These are phyloP conservation scores for Pseudisothecium myosuroides DNA, from an alignment of 225 moss, liverwort and hornwort genomes.

Conservation along the genomic window DNA sequence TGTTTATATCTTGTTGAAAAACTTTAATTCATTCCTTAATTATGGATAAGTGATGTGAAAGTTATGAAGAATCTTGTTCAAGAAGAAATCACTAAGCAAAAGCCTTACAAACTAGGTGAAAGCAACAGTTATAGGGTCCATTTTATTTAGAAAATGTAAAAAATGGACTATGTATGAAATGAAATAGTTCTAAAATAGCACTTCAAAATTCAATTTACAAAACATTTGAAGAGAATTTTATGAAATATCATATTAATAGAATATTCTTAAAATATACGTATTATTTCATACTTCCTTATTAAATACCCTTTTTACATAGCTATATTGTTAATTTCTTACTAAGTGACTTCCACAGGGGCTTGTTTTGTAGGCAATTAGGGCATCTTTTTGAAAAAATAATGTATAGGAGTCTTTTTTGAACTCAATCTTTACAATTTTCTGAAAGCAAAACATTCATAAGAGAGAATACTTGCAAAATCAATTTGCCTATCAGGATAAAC, in stretches of 20 bases:
- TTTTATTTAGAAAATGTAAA: not conserved
- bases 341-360: rapidly evolving
- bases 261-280: not conserved
- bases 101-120: not conserved
- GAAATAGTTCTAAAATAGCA: not conserved
- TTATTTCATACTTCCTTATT: not conserved
- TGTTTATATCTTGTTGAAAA: too few species aligned
- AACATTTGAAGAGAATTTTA: too few species aligned
- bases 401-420: rapidly evolving
- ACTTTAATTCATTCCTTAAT: too few species aligned
- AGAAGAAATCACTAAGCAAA: too few species aligned
- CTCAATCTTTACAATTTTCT: not conserved
- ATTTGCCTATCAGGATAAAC: not conserved
- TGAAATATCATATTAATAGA: not conserved
- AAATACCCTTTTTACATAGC: rapidly evolving
- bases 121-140: too few species aligned
- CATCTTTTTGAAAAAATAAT: not conserved
- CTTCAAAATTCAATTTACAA: too few species aligned
- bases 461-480: not conserved
- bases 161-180: not conserved
- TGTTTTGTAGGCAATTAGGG: rapidly evolving
- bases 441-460: not conserved
- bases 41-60: too few species aligned
- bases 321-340: not conserved
- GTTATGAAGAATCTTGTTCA: too few species aligned